A percentile compares a stretch with the other conserved stretches of the same genome.
phyloP scores from a whole-genome alignment of 108 stramenopile genomes.

The Nitzschia palea region DNA sequence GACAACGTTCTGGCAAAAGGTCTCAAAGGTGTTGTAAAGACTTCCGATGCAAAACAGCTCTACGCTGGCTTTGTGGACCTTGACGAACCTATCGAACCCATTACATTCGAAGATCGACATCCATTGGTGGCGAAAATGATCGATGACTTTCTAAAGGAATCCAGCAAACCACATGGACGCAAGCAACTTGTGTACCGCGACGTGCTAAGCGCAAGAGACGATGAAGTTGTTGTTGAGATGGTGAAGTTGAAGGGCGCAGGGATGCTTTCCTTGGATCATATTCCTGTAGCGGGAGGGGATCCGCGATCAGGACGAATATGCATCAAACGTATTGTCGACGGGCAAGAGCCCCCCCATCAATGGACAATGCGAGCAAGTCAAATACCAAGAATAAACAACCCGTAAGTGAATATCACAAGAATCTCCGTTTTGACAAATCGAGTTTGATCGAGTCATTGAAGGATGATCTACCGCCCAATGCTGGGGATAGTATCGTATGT shows the following conservation, averaged over 20 bases:
- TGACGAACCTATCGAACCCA: slow-evolving; percentile 40
- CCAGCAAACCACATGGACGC: slow-evolving; percentile 39
- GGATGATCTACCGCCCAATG: slow-evolving; percentile 44
- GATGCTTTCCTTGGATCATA: slow-evolving; percentile 38
- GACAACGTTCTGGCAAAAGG: slow-evolving; percentile 53
- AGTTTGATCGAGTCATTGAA: slow-evolving; percentile 45
- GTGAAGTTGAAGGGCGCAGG: slow-evolving; percentile 37
- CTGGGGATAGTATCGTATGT: slow-evolving; percentile 60
- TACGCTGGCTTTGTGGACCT: slow-evolving; percentile 63
- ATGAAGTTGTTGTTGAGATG: slow-evolving; percentile 54
- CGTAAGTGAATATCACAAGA: slow-evolving; percentile 31
- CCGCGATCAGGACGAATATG: slow-evolving; percentile 39
- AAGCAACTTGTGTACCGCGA: slow-evolving; percentile 58
- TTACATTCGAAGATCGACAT: slow-evolving; percentile 55
- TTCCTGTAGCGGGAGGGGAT: slow-evolving; percentile 23
- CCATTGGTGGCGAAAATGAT: slow-evolving; percentile 67
- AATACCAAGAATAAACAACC: slow-evolving; percentile 19
- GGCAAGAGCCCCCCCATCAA: background rate
- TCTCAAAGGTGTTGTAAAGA: slow-evolving; percentile 52
- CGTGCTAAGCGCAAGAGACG: slow-evolving; percentile 54
- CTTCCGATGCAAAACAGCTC: slow-evolving; percentile 55
- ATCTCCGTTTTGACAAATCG: slow-evolving; percentile 53
- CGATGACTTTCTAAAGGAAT: slow-evolving; percentile 47
- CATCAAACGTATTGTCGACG: slow-evolving; percentile 39
- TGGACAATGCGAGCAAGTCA: slow-evolving; percentile 8